Evolutionary conservation across 805 yeast species (phyloP).

Genomic region (Wickerhamomyces hampshirensis): DNA sequence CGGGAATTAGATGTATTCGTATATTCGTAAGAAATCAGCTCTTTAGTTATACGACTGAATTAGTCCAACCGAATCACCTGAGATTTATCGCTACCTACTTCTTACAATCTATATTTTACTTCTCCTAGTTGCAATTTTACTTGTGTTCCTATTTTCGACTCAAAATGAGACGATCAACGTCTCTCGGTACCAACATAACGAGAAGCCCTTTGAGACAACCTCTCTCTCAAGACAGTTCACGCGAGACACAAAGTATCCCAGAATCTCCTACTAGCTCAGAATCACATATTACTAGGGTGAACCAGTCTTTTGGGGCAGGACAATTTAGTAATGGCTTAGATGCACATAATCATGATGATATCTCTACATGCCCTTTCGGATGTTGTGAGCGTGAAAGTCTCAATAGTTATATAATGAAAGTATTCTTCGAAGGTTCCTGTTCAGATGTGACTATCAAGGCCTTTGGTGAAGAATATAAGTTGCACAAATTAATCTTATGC

Average conservation of each 20-base stretch:
- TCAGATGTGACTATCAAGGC: conserved; percentile 45
- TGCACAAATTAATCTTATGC: conserved; percentile 42
- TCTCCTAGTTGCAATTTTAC: too few relatives aligned
- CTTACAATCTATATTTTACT: too few relatives aligned
- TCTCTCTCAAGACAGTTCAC: not conserved
- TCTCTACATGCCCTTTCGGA: conserved; percentile 23
- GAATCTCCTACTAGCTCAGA: not conserved
- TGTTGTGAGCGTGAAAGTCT: conserved; percentile 24
- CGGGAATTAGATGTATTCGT: too few relatives aligned
- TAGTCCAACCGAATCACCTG: too few relatives aligned
- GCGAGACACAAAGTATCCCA: not conserved
- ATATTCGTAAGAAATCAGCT: too few relatives aligned
- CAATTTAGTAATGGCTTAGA: too few relatives aligned
- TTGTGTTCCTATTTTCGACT: too few relatives aligned
- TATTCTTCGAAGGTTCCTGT: conserved; percentile 40
- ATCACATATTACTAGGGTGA: not conserved
- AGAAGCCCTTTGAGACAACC: not conserved
- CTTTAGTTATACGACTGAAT: too few relatives aligned
- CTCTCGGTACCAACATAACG: not conserved
- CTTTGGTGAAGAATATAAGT: conserved; percentile 38
- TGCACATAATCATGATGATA: not conserved
- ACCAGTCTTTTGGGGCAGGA: not conserved
- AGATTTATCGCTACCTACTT: too few relatives aligned
- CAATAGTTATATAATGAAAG: conserved; percentile 32
- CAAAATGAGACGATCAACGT: not conserved